A percentile compares a stretch with the other conserved stretches of the same genome.
Conservation (phyloP, 2,329 filamentous ascomycete species). For the Aschersonia sp. region DNA sequence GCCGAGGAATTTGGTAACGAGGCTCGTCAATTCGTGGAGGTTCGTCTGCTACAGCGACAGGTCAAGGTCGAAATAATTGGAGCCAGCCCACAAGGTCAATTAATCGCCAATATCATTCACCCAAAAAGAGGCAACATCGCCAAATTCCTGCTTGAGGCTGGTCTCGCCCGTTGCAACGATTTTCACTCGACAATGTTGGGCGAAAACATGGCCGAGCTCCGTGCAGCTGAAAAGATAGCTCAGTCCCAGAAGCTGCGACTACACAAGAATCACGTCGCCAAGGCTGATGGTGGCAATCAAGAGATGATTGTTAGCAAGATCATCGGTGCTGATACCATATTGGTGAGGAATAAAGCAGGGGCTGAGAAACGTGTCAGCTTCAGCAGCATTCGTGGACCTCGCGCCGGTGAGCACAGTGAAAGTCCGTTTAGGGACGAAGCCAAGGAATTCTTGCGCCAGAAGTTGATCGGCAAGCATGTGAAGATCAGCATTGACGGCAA, state of each 20-base stretch:
- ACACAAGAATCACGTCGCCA: constrained; percentile 68
- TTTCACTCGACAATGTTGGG: constrained; percentile 91
- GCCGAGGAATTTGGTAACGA: constrained; percentile 86
- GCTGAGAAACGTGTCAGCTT: constrained; percentile 80
- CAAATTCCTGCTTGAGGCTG: constrained; percentile 76
- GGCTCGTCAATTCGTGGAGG: constrained; percentile 75
- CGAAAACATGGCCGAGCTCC: constrained; percentile 69
- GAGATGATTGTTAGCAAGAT: constrained; percentile 80
- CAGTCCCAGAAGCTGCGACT: constrained; percentile 63
- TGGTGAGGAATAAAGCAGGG: constrained; percentile 72
- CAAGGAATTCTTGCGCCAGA: constrained; percentile 91
- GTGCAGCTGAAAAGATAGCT: constrained; percentile 75
- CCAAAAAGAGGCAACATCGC: constrained; percentile 76
- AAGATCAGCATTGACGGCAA: constrained; percentile 80
- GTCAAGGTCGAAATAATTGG: constrained; percentile 75
- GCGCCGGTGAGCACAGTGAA: constrained; percentile 73
- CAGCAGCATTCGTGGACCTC: constrained; percentile 88
- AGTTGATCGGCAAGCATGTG: constrained; percentile 89
- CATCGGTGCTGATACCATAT: constrained; percentile 76
- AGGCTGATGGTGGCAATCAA: constrained; percentile 47
- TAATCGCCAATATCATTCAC: constrained; percentile 80
- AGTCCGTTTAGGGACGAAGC: constrained; percentile 82
- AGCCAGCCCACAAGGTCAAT: constrained; percentile 74
- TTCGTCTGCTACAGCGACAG: constrained; percentile 70
- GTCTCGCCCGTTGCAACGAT: constrained; percentile 84